These are phyloP conservation scores for Serendipita sp. DNA, from an alignment of 768 basidiomycete genomes.

Conservation along the genomic window DNA sequence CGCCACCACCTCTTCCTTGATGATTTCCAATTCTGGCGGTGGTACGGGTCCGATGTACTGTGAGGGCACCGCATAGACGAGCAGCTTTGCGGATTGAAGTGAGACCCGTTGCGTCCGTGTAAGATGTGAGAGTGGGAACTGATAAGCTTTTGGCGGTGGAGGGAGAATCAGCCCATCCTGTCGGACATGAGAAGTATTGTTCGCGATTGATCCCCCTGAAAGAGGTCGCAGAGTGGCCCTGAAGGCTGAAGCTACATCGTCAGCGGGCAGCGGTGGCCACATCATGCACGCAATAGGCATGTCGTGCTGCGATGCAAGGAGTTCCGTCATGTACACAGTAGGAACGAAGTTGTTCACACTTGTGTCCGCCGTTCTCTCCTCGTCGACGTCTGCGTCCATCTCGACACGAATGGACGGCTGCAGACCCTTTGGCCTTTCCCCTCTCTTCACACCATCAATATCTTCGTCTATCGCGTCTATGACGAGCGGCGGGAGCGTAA, in stretches of 20 bases:
- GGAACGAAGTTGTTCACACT: background rate
- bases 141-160: background rate
- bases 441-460: background rate
- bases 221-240: background rate
- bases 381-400: background rate
- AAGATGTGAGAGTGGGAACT: background rate
- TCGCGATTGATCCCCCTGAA: background rate
- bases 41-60: background rate
- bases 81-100: background rate
- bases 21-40: background rate
- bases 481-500: background rate
- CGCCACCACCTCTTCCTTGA: background rate
- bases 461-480: background rate
- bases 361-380: background rate
- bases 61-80: background rate
- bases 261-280: background rate
- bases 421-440: background rate
- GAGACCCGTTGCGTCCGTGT: background rate
- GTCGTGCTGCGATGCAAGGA: background rate
- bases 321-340: slow-evolving; percentile 1
- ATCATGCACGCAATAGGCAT: slow-evolving; percentile 1
- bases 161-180: background rate
- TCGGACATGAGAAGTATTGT: background rate
- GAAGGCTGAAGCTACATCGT: background rate
- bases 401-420: background rate